Evolutionary conservation across 805 yeast genomes (phyloP).

Genomic region (Myxozyma kluyveri): DNA sequence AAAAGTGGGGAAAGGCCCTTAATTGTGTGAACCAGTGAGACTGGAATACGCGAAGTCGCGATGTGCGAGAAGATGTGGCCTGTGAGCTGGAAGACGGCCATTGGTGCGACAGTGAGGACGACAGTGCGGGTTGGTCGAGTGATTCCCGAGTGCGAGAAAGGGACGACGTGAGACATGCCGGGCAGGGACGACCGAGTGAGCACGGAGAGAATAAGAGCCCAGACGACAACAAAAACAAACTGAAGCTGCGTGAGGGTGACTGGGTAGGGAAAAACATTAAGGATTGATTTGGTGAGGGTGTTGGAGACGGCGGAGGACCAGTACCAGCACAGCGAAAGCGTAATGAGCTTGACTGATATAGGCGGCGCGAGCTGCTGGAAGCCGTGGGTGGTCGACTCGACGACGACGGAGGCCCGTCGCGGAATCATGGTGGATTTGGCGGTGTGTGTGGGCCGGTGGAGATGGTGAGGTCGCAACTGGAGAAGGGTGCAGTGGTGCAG

Average conservation of each 20-base stretch:
- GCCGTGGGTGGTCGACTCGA: constrained; percentile 33
- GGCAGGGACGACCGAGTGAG: constrained; percentile 38
- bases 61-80: constrained; percentile 91
- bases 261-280: constrained; percentile 70
- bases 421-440: background rate
- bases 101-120: constrained; percentile 73
- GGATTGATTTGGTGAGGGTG: constrained; percentile 74
- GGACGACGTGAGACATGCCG: constrained; percentile 36
- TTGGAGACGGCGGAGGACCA: constrained; percentile 73
- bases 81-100: constrained; percentile 89
- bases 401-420: constrained; percentile 14
- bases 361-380: constrained; percentile 44
- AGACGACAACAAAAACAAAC: constrained; percentile 65
- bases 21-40: constrained; percentile 90
- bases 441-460: background rate
- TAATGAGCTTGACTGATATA: constrained; percentile 45
- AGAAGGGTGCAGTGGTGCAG: background rate
- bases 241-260: constrained; percentile 88
- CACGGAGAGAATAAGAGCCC: constrained; percentile 39
- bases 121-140: constrained; percentile 50
- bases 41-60: constrained; percentile 89
- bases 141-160: constrained; percentile 32
- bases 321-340: constrained; percentile 76
- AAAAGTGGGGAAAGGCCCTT: constrained; percentile 88
- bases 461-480: background rate